Percentiles rank a stretch among this genome's conserved stretches.
phyloP scores from a whole-genome alignment of 306 rosid genomes.

The Prunus campanulata region DNA sequence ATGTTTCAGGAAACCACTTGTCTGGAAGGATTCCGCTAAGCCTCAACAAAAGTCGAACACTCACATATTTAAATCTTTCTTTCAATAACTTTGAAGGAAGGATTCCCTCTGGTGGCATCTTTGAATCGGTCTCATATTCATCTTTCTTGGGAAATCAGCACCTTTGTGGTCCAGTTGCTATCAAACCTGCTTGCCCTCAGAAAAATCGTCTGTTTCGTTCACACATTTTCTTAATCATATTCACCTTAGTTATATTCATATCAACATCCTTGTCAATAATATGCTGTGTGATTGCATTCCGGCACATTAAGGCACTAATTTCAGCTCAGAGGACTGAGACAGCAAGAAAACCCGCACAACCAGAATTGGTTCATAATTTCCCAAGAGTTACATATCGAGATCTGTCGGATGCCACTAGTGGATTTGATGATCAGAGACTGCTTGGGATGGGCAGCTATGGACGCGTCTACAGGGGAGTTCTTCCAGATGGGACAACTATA shows the following conservation, averaged over 20 bases:
- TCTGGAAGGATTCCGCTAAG: constrained; percentile 53
- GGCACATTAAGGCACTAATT: constrained; percentile 32
- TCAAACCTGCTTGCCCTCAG: constrained; percentile 32
- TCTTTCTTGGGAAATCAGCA: constrained; percentile 48
- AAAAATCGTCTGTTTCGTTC: constrained; percentile 32
- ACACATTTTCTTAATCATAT: constrained; percentile 28
- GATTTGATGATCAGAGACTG: constrained; percentile 55
- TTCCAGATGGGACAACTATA: constrained; percentile 49
- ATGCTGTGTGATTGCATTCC: constrained; percentile 47
- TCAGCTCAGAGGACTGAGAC: constrained; percentile 22
- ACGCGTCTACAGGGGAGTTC: constrained; percentile 56
- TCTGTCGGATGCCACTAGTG: constrained; percentile 58
- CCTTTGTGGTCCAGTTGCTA: constrained; percentile 44
- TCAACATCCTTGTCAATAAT: constrained; percentile 43
- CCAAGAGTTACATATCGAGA: constrained; percentile 65
- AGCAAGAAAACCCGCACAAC: constrained; percentile 28
- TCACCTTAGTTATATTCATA: constrained; percentile 38
- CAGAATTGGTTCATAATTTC: constrained; percentile 45
- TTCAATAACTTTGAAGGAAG: constrained; percentile 54
- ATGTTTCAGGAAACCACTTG: constrained; percentile 49
- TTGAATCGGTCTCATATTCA: constrained; percentile 34
- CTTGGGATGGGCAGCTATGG: constrained; percentile 67
- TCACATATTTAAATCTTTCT: constrained; percentile 51
- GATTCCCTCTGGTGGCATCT: constrained; percentile 62
- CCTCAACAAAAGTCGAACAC: constrained; percentile 44